These are phyloP conservation scores for Gleditsia sinensis DNA, from an alignment of 306 rosid species.

Conservation along the genomic window DNA sequence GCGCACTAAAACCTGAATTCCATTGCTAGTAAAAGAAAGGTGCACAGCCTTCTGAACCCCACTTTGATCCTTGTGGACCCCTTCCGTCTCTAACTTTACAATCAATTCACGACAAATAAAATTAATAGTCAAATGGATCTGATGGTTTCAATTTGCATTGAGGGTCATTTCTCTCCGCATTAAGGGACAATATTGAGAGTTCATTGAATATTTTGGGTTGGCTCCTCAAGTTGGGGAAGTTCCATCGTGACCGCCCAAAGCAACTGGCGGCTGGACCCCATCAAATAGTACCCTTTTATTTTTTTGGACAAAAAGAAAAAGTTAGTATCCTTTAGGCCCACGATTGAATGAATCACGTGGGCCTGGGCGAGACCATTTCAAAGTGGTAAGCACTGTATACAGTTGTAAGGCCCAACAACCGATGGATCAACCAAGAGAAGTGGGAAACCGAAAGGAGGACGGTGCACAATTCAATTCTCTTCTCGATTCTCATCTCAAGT, in stretches of 20 bases:
- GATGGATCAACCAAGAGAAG: background rate
- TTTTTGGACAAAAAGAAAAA: too few relatives aligned
- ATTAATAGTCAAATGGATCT: slow-evolving; percentile 38
- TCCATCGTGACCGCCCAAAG: slow-evolving; percentile 6
- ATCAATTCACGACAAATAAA: background rate
- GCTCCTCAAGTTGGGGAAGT: slow-evolving; percentile 58
- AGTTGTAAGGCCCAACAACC: background rate
- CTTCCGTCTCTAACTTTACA: background rate
- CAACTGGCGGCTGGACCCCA: slow-evolving; percentile 33
- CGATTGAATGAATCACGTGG: background rate
- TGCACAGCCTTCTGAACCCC: slow-evolving; percentile 51
- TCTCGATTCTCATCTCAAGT: background rate
- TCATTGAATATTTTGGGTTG: slow-evolving; percentile 32
- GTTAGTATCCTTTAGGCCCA: background rate
- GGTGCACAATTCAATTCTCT: background rate
- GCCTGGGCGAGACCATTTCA: background rate
- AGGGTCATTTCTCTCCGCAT: background rate
- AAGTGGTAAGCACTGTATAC: too few relatives aligned
- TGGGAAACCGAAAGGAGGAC: background rate
- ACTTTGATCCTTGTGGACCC: slow-evolving; percentile 36
- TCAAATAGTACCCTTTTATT: too few relatives aligned
- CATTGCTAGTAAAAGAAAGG: slow-evolving; percentile 51
- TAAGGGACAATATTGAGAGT: background rate
- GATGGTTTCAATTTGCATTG: slow-evolving; percentile 17
- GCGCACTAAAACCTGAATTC: slow-evolving; percentile 43